These are phyloP conservation scores for Sordariomycetes sp. DNA, from an alignment of 2,329 filamentous ascomycete genomes.

Conservation along the genomic window DNA sequence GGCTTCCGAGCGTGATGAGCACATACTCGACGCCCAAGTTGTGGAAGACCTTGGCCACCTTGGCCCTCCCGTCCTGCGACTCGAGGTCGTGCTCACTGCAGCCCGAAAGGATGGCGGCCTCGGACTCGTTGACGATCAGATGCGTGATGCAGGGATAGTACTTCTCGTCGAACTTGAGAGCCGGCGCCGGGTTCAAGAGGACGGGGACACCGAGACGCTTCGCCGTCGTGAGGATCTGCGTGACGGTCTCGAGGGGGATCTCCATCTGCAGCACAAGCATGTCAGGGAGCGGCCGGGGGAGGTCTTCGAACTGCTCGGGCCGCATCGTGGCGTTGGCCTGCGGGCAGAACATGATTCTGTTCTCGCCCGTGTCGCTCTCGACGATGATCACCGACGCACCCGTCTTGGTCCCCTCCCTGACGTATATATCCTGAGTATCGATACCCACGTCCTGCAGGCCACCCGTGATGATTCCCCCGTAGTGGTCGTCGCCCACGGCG, in stretches of 20 bases:
- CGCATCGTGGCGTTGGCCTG: conserved; percentile 50
- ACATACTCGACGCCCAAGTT: conserved; percentile 58
- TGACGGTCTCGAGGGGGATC: conserved; percentile 52
- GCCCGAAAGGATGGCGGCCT: conserved; percentile 61
- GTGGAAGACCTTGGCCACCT: conserved; percentile 48
- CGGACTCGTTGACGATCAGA: conserved; percentile 82
- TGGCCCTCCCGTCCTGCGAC: conserved; percentile 24
- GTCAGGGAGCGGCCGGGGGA: conserved; percentile 32
- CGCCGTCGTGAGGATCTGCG: conserved; percentile 43
- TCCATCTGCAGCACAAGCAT: conserved; percentile 69
- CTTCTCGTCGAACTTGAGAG: conserved; percentile 50
- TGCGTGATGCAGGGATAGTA: conserved; percentile 60
- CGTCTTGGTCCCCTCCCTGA: conserved; percentile 34
- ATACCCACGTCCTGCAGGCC: conserved; percentile 50
- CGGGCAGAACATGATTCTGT: conserved; percentile 61
- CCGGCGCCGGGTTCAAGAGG: conserved; percentile 77
- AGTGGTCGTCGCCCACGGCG: conserved; percentile 56
- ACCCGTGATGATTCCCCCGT: conserved; percentile 44
- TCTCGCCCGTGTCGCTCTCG: conserved; percentile 59
- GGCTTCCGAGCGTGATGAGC: conserved; percentile 71
- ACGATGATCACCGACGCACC: conserved; percentile 67
- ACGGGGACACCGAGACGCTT: conserved; percentile 39
- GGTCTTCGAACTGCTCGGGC: conserved; percentile 18
- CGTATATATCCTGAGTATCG: conserved; percentile 38
- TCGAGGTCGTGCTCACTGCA: conserved; percentile 35